These are phyloP conservation scores for Penicillium sumatraense DNA, from an alignment of 2,329 filamentous ascomycete species.

Conservation along the genomic window DNA sequence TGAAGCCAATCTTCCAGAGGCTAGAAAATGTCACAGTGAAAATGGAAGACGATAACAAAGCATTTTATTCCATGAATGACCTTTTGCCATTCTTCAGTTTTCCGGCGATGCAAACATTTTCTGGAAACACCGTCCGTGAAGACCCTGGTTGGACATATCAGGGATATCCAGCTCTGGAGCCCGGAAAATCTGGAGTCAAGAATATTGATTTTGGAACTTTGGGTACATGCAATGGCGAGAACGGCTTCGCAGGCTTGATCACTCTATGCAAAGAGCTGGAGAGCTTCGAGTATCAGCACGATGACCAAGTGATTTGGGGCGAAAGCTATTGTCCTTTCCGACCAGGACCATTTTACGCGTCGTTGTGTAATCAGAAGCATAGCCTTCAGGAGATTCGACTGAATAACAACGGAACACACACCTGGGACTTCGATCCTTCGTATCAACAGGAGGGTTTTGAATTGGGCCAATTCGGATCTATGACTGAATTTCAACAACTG, in stretches of 20 bases:
- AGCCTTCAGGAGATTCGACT: constrained; percentile 9
- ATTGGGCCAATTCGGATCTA: constrained; percentile 1
- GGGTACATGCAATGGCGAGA: neutral
- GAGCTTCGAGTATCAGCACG: constrained; percentile 18
- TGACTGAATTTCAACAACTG: constrained; percentile 6
- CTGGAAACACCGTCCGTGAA: neutral
- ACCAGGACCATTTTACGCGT: neutral
- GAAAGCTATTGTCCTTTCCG: neutral
- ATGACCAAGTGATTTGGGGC: constrained; percentile 1
- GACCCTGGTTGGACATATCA: neutral
- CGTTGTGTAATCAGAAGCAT: constrained; percentile 2
- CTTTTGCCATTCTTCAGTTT: constrained; percentile 3
- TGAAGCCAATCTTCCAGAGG: neutral
- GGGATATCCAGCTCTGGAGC: neutral
- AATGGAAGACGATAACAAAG: neutral
- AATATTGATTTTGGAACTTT: neutral
- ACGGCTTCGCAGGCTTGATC: constrained; percentile 15
- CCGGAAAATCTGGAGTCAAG: constrained; percentile 3
- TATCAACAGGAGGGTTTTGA: neutral
- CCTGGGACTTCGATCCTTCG: neutral
- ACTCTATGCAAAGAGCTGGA: constrained; percentile 18
- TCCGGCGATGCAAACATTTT: constrained; percentile 3
- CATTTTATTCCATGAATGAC: neutral
- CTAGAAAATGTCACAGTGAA: neutral
- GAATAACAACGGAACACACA: neutral